phyloP scores from a whole-genome alignment of 495 filamentous ascomycete species.

The Hyaloscypha bicolor region DNA sequence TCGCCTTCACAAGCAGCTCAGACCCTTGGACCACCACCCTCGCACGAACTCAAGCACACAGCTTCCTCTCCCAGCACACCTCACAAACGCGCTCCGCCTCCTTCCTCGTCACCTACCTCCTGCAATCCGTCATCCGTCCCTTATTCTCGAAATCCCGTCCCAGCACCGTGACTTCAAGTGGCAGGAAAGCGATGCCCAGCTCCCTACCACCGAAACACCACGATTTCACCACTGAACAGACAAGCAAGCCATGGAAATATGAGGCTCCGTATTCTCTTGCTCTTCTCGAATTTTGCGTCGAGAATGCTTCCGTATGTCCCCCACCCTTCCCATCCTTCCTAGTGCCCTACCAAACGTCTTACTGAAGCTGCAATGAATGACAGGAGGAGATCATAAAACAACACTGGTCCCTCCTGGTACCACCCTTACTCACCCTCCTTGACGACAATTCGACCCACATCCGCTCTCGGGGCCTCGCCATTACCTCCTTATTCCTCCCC shows the following conservation, averaged over 20 bases:
- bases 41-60: constrained; percentile 35
- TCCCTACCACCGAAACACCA: constrained; percentile 40
- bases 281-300: constrained; percentile 67
- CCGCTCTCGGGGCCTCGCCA: constrained; percentile 61
- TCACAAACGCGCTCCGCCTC: constrained; percentile 26
- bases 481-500: constrained; percentile 63
- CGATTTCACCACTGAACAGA: constrained; percentile 50
- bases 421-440: constrained; percentile 76
- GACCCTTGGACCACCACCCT: constrained; percentile 59
- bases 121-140: constrained; percentile 60
- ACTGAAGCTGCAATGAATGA: no score
- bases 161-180: constrained; percentile 60
- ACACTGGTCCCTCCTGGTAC: constrained; percentile 46
- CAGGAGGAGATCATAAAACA: no score
- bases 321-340: background rate
- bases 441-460: constrained; percentile 64
- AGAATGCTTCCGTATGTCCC: constrained; percentile 46
- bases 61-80: constrained; percentile 46
- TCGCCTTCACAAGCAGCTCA: constrained; percentile 48
- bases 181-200: constrained; percentile 59
- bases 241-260: constrained; percentile 74
- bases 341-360: background rate
- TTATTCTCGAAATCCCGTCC: constrained; percentile 70
- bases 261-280: constrained; percentile 60
- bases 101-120: constrained; percentile 56